Evolutionary conservation across 768 basidiomycete genomes (phyloP).

Genomic region (Mycena capillaripes): DNA sequence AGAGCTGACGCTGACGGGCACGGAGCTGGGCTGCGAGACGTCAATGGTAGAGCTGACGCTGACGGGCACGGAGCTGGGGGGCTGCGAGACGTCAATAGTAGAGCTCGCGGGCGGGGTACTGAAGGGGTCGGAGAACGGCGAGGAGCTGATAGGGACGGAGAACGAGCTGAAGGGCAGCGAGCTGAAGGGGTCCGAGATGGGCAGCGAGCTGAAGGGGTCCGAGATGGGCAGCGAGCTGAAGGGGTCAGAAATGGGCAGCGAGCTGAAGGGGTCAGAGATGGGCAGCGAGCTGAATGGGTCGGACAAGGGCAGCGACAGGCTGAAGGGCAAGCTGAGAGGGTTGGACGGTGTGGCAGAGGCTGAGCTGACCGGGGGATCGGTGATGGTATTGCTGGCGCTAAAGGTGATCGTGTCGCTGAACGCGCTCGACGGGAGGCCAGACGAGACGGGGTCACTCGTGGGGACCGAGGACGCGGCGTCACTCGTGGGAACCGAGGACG

Average conservation of each 20-base stretch:
- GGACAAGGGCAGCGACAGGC: neutral
- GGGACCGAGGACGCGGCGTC: too few species aligned
- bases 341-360: neutral
- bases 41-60: too few species aligned
- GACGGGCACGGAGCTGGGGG: neutral
- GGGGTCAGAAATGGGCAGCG: neutral
- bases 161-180: neutral
- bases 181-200: neutral
- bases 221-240: neutral
- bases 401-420: slow-evolving; percentile 11
- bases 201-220: neutral
- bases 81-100: neutral
- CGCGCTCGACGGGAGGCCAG: too few species aligned
- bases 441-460: too few species aligned
- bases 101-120: neutral
- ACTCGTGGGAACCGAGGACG: too few species aligned
- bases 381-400: slow-evolving; percentile 11
- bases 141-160: neutral
- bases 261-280: neutral
- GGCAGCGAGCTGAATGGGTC: neutral
- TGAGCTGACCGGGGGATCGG: neutral
- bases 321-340: slow-evolving; percentile 1
- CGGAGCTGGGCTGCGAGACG: neutral
- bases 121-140: neutral
- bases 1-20: neutral